Evolutionary conservation across 225 moss, liverwort and hornwort species (phyloP), one percentile per base, ranked within the genome.

Genomic region (Marchantia polymorpha): DNA sequence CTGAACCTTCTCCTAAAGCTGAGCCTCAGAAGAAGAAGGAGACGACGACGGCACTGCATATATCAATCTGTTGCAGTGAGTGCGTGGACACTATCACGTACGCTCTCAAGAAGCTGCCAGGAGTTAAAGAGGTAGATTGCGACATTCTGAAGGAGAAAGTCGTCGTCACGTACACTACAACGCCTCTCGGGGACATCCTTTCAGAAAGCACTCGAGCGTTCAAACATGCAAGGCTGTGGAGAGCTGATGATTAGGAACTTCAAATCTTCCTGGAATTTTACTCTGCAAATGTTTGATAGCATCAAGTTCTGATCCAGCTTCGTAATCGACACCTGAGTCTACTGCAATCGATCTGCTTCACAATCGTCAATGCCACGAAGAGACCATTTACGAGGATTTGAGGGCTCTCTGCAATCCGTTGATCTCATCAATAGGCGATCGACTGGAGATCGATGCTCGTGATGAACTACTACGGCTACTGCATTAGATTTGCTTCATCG

Each of bases 21-120:
- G 50, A 0, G 19, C 54, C 27, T 2, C 31, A 51, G 6, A 13
- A 64, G 3, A 79, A 81, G 48, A 81, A 75, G 69, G 86, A 86
- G 12, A 78, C 29, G 9, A 83, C 75, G 75, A 56, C 83, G 4
- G 65, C 78, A 2, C 0, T 86, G 73, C 80, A 73, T 55, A 81
- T 86, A 12, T 79, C 83, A 3, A 83, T 86, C 46, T 86, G 86
- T 56, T 85, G 85, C 49, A 52, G 31, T 0, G 86, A 81, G 61
- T 86, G 86, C 23, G 80, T 52, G 4, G 86, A 86, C 10, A 53
- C 5, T 0, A 52, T 86, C 29, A 46, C 53, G 25, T 10, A 5
- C 16, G 59, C 77, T 50, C 70, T 86, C 60, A 48, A 46, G 29
- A 10, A 53, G 4, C 10, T 86, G 67, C 60, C 52, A 17, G 86